phyloP scores from a whole-genome alignment of 2,329 filamentous ascomycete genomes.

The Fusarium nygamai region DNA sequence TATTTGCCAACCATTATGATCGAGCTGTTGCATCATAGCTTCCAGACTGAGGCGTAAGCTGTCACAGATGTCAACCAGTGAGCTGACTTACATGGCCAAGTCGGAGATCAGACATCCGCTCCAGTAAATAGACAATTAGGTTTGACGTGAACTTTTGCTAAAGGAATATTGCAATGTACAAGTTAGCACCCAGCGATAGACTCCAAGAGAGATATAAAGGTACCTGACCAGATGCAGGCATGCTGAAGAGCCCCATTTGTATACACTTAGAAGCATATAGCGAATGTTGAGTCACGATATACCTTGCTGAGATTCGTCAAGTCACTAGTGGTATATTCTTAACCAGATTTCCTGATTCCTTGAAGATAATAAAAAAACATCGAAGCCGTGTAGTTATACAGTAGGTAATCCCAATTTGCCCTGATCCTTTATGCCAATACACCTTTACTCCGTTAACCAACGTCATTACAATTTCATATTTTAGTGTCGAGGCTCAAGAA shows the following conservation, averaged over 20 bases:
- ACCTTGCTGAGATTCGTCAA: not conserved
- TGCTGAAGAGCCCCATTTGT: not conserved
- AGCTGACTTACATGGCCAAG: not conserved
- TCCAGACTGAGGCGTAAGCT: not conserved
- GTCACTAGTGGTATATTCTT: not conserved
- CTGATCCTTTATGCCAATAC: not conserved
- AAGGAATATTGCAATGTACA: not conserved
- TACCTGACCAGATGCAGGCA: not conserved
- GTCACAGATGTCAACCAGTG: not conserved
- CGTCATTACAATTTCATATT: not conserved
- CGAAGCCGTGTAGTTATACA: not conserved
- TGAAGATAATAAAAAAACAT: not conserved
- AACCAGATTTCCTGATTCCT: not conserved
- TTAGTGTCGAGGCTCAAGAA: constrained; percentile 1
- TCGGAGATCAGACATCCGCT: not conserved
- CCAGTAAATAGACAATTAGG: not conserved
- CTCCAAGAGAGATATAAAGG: not conserved
- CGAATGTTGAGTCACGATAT: not conserved
- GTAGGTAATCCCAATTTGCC: not conserved
- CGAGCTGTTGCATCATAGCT: not conserved
- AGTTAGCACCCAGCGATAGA: not conserved
- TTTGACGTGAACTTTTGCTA: not conserved
- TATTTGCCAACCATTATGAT: not conserved
- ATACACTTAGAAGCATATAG: not conserved
- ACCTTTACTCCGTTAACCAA: constrained; percentile 14